Percentiles rank a stretch among this genome's conserved stretches.
Evolutionary conservation across 2,329 filamentous ascomycete genomes (phyloP).

Genomic region (Penicillium sp.): DNA sequence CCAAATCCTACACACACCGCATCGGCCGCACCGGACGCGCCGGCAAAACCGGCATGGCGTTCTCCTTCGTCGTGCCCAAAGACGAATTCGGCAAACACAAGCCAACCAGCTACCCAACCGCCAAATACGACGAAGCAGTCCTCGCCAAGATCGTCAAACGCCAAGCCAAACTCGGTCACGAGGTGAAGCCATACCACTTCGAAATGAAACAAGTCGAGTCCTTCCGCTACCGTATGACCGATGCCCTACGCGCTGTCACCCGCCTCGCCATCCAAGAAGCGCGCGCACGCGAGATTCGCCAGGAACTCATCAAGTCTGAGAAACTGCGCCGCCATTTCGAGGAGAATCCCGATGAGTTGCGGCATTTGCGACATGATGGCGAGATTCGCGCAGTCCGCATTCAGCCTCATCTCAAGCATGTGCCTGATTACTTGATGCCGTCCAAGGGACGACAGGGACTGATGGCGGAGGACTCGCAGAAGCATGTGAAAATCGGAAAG

Average conservation of each 20-base stretch:
- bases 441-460: constrained; percentile 64
- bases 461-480: constrained; percentile 63
- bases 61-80: constrained; percentile 88
- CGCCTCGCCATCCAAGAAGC: constrained; percentile 86
- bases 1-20: constrained; percentile 93
- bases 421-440: constrained; percentile 90
- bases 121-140: constrained; percentile 80
- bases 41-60: constrained; percentile 85
- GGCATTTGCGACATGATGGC: constrained; percentile 82
- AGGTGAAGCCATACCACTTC: constrained; percentile 86
- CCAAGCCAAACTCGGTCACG: constrained; percentile 72
- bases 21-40: constrained; percentile 91
- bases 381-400: constrained; percentile 78
- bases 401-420: constrained; percentile 86
- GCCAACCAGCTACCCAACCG: constrained; percentile 70
- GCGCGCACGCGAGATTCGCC: constrained; percentile 76
- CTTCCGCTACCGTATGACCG: constrained; percentile 91
- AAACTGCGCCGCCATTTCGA: constrained; percentile 95
- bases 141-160: constrained; percentile 74
- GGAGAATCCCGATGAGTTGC: constrained; percentile 87
- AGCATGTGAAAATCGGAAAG: constrained; percentile 67
- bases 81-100: constrained; percentile 84
- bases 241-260: constrained; percentile 86
- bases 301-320: constrained; percentile 88
- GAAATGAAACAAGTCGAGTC: constrained; percentile 92